Percentiles rank a stretch among this genome's conserved stretches.
These are phyloP conservation scores for Boletus vinaceobasis DNA, from an alignment of 768 basidiomycete genomes.

Conservation along the genomic window DNA sequence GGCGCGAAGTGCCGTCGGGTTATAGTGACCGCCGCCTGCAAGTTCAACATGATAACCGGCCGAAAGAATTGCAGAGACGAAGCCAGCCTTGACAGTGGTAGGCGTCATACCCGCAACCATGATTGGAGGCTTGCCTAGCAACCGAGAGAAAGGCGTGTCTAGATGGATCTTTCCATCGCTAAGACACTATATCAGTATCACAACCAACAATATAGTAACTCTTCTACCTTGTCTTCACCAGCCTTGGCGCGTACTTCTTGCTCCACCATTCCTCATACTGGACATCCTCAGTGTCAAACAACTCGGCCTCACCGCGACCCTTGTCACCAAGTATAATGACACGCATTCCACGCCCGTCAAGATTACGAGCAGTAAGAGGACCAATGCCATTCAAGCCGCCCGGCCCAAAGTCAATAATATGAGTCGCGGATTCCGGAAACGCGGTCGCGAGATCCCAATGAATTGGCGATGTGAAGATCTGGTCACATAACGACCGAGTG, in stretches of 20 bases:
- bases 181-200: not conserved
- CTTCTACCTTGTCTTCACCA: conserved; percentile 82
- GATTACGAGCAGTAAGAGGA: conserved; percentile 81
- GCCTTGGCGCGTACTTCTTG: conserved; percentile 77
- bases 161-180: conserved; percentile 91
- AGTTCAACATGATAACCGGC: conserved; percentile 97
- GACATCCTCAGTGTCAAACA: conserved; percentile 64
- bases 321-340: conserved; percentile 89
- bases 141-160: conserved; percentile 94
- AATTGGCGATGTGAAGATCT: conserved; percentile 88
- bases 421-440: conserved; percentile 89
- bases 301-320: conserved; percentile 82
- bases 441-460: conserved; percentile 90
- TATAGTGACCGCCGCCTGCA: conserved; percentile 98
- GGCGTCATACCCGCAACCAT: conserved; percentile 99
- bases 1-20: conserved; percentile 77
- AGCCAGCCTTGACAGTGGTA: conserved; percentile 91
- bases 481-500: conserved; percentile 85
- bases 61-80: conserved; percentile 87
- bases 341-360: conserved; percentile 91
- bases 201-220: not conserved
- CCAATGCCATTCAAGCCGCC: conserved; percentile 94
- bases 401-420: conserved; percentile 95
- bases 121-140: conserved; percentile 94
- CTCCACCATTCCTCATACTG: conserved; percentile 88